Base-by-base conservation (phyloP, 1,284 basidiomycete genomes). In the Ceratobasidium sp. region DNA sequence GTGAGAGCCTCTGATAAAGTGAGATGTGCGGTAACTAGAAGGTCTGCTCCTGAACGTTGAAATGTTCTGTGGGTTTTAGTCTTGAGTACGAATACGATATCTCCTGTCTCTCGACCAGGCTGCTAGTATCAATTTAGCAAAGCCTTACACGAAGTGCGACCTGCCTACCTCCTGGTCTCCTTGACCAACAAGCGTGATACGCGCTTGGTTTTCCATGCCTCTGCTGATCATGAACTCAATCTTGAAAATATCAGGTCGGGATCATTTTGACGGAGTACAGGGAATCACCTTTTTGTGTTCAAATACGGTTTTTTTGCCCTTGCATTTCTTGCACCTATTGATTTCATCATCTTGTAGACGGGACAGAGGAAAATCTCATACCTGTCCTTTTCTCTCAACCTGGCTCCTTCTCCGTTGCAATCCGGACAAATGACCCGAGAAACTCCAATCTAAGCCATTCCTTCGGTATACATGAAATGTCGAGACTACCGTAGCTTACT, bases 281-380 rank as follows among this genome's bases (percentile, higher is more conserved):
- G n/a, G n/a, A n/a, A n/a, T n/a, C n/a, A 94, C 89, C 62, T 92
- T 88, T 59, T 91, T 93, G 84, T 96, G 97, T 78, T 96, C 94
- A 77, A 91, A 91, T 53, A 92, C 86, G 0, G 89, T 92, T 80
- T 91, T 92, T 70, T 87, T 86, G 9, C 96, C 96, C 79, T 97
- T 96, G 82, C 96, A 99, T 79, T 94, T 96, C 82, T 96, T 98
- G 84, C 96, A 98, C 75, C 93, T 96, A 28, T n/a, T 23, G 50
- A 4, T 8, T 39, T 12, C 21, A 39, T 34, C 26, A 12, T 16
- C 21, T 30, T 21, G 9, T 46, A 53, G 23, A 14, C n/a, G 3
- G 23, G 28, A 16, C 28, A 53, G 30, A 14, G 12, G n/a, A 21
- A 14, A 18, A 53, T 12, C 18, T 79, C 85, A 67, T 76, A 93